Evolutionary conservation across 345 rosid genomes (phyloP), one percentile per base, ranked within the genome.

Genomic region (Arabis alpina): DNA sequence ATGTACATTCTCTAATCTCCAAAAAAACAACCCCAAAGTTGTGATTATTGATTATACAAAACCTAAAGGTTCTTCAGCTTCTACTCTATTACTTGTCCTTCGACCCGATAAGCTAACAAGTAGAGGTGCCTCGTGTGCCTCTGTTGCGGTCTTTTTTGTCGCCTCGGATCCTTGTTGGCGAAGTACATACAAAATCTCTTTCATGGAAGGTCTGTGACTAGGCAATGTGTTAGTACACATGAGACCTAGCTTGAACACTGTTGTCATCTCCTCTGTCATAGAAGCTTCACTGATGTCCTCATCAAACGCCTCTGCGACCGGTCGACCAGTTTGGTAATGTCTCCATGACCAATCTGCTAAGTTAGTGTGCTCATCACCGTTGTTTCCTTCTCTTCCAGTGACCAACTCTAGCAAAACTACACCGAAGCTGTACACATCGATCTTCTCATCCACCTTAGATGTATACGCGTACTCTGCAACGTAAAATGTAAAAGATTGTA

Each of bases 281-380:
- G 75, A 61, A 1, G 74, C 69, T 55, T 85, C 84, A 78, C 36
- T 81, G 11, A 90, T 84, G 65, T 86, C 89, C 15, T 58, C 76
- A 48, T 91, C 97, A 3, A 93, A 75, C 16, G 81, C 80, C n/a
- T 87, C 87, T 7, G 5, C 64, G 2, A 73, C 71, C 0, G 82
- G 79, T 36, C 73, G 82, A 3, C 87, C 88, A 59, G 84, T 78
- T 5, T 81, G 82, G 44, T 59, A 81, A 49, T 77, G 88, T 67
- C 66, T 81, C 93, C 98, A 88, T 2, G 96, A 87, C 97, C 94
- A 89, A 44, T 91, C 90, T n/a, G 93, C 92, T n/a, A 93, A 87
- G 81, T 80, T 83, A 1, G 79, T 72, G 39, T 86, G 61, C 66
- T 93, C 97, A 52, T 86, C 91, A 28, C 90, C 91, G 1, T 30